phyloP scores from a whole-genome alignment of 2,329 filamentous ascomycete species.

The Fusarium udum region DNA sequence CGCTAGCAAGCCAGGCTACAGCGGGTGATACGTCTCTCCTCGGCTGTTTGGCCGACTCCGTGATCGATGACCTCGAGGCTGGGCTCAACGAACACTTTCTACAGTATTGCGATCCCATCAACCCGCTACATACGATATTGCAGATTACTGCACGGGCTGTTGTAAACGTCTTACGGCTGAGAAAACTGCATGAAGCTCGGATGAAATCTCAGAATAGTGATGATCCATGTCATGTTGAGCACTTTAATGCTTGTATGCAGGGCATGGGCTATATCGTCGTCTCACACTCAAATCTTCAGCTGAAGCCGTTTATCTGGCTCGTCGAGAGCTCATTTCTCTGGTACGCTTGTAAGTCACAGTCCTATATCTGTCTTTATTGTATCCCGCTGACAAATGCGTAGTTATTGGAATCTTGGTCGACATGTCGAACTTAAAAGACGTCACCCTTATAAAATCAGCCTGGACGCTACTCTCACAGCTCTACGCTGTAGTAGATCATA shows the following conservation, averaged over 20 bases:
- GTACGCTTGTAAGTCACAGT: conserved; percentile 11
- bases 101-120: conserved; percentile 17
- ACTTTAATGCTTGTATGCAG: conserved; percentile 21
- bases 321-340: neutral
- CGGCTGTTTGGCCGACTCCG: neutral
- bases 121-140: neutral
- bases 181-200: conserved; percentile 3
- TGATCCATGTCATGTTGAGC: conserved; percentile 10
- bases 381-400: neutral
- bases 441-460: neutral
- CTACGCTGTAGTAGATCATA: neutral
- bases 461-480: conserved; percentile 5
- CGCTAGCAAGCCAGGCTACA: neutral
- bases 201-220: neutral
- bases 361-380: rapidly evolving
- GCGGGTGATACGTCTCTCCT: neutral
- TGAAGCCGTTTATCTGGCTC: conserved; percentile 6
- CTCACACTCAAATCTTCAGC: neutral
- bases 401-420: conserved; percentile 20
- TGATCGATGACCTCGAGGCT: conserved; percentile 1
- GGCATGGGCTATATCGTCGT: conserved; percentile 6
- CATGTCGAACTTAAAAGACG: conserved; percentile 6
- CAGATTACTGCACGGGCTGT: conserved; percentile 15
- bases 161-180: conserved; percentile 1
- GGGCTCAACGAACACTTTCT: conserved; percentile 13